Base-by-base conservation (phyloP, 208 protist genomes). In the Wallacemonas collosoma region DNA sequence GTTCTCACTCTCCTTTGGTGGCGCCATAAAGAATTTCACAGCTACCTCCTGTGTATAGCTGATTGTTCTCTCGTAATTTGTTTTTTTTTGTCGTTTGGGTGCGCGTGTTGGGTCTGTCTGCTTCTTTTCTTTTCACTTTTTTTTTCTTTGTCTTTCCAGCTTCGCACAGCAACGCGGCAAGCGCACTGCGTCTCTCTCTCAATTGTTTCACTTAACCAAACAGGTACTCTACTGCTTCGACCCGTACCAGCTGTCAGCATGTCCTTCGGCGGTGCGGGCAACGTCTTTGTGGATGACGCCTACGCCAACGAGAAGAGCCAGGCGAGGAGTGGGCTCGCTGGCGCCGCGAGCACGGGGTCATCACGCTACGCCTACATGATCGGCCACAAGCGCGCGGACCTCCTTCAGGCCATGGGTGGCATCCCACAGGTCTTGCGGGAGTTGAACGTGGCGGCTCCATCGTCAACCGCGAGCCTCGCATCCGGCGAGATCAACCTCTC, bases 321-420 rank as follows among this genome's bases (percentile, higher is more conserved):
- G 53, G 2, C 53, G 17, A 57, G 11, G 45, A 50, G 6, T 6
- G 45, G 45, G 12, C 45, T 6, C 45, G 45, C 8, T 12, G 8
- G 45, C 8, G 45, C 8, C 36, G 38, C 56, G 9, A 43, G 4
- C 38, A 66, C 50, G 14, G 55, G 40, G 11, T 11, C 48, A n/a
- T 63, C 50, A 3, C 50, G 48, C 60, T 70, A 60, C 39, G 69
- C 85, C 0, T 68, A 82, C 14, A 79, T 91, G 57, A 76, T 91
- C 26, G 86, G 86, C 2, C 86, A 91, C 75, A 91, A 91, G 64
- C 53, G 82, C 3, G 35, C 74, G 2, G 53, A 72, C 39, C 57
- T 76, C 3, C 57, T 90, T 17, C 61, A 68, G n/a, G 12, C 68
- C 8, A 55, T 65, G 1, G 75, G 56, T 1, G 80, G 80, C 5